phyloP scores from a whole-genome alignment of 1,139 yeast genomes.

The Scheffersomyces parashehatae region DNA sequence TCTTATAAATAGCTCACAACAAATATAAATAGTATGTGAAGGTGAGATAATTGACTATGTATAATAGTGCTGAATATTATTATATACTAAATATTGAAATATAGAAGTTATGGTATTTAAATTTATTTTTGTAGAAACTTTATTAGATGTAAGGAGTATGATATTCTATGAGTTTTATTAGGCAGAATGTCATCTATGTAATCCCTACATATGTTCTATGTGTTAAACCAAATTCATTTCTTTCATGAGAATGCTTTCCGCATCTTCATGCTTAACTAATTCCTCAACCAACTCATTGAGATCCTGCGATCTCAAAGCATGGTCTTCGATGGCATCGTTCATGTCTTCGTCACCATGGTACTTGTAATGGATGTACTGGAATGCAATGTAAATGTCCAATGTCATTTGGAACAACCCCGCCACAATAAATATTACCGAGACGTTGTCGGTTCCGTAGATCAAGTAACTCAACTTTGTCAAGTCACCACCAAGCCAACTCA shows the following conservation, averaged over 20 bases:
- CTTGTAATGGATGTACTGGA: constrained; percentile 65
- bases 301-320: background rate
- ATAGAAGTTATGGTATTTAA: too few relatives aligned
- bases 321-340: background rate
- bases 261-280: background rate
- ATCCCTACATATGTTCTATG: background rate
- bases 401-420: constrained; percentile 84
- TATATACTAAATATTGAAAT: too few relatives aligned
- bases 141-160: background rate
- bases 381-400: constrained; percentile 73
- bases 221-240: background rate
- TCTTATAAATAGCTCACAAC: background rate
- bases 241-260: background rate
- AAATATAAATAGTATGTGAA: background rate
- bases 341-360: constrained; percentile 3
- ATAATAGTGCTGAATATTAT: background rate
- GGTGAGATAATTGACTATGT: background rate
- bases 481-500: constrained; percentile 92
- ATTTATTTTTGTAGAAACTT: background rate
- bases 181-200: too few relatives aligned
- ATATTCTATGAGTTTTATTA: background rate
- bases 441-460: constrained; percentile 67
- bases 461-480: constrained; percentile 72
- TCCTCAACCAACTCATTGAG: background rate
- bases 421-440: constrained; percentile 66